Conservation (phyloP, 805 yeast genomes). For the Spathaspora arborariae region DNA sequence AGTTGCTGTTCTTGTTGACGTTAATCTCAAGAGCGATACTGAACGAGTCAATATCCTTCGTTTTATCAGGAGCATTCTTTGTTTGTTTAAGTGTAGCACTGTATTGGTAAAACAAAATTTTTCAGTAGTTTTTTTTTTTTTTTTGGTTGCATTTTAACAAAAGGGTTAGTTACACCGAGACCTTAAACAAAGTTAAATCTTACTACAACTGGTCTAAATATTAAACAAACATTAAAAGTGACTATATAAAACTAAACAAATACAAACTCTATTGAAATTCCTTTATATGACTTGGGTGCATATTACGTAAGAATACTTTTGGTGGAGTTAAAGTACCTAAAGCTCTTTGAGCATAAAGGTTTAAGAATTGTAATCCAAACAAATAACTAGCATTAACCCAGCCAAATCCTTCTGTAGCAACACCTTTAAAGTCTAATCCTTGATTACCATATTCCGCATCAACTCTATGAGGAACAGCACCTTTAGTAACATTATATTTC, state of each 20-base stretch:
- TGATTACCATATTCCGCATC: constrained; percentile 97
- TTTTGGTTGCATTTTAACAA: background rate
- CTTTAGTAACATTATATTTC: constrained; percentile 84
- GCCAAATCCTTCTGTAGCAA: constrained; percentile 94
- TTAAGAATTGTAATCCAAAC: constrained; percentile 65
- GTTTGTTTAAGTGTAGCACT: background rate
- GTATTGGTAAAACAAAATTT: background rate
- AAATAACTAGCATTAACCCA: constrained; percentile 93
- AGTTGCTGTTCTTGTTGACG: background rate
- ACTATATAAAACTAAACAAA: background rate
- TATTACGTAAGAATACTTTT: constrained; percentile 49
- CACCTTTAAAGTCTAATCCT: constrained; percentile 89
- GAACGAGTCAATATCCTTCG: constrained; percentile 1
- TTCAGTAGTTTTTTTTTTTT: background rate
- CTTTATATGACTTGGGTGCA: constrained; percentile 40
- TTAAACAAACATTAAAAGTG: too few species aligned
- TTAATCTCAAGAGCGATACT: background rate
- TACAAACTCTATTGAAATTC: constrained; percentile 1
- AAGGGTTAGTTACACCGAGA: too few species aligned
- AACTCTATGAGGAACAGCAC: constrained; percentile 83
- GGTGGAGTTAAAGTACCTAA: constrained; percentile 80
- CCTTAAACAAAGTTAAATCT: too few species aligned
- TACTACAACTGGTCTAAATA: too few species aligned
- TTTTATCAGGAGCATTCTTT: background rate
- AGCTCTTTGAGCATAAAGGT: constrained; percentile 66